Percentiles rank a stretch among this genome's conserved stretches.
Conservation (phyloP, 2,329 filamentous ascomycete species). For the Colletotrichum sp. region DNA sequence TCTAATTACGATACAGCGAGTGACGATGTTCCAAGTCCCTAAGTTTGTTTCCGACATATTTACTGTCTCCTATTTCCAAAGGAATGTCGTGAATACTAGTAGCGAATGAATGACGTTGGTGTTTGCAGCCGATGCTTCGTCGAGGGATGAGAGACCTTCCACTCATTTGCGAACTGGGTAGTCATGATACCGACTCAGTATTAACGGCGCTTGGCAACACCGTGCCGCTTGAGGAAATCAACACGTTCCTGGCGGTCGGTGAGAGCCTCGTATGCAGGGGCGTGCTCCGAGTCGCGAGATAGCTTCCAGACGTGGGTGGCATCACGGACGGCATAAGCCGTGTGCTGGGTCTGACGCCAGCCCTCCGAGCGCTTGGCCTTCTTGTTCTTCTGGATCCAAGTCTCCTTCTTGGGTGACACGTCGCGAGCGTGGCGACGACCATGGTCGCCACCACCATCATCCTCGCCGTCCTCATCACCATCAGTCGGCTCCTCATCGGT, state of each 20-base stretch:
- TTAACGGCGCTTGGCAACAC: not conserved
- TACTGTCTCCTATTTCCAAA: not conserved
- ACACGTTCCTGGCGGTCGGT: not conserved
- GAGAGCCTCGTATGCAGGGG: not conserved
- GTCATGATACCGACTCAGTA: not conserved
- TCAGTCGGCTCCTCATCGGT: not conserved
- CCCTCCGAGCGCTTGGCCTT: not conserved
- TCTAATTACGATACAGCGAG: not conserved
- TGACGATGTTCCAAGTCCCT: not conserved
- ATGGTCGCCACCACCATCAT: not conserved
- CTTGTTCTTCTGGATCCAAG: not conserved
- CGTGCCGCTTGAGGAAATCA: not conserved
- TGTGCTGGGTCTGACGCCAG: not conserved
- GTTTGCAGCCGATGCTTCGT: not conserved
- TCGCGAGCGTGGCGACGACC: not conserved
- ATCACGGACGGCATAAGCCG: not conserved
- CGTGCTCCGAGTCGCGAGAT: not conserved
- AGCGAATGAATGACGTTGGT: not conserved
- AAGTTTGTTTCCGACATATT: rapidly evolving
- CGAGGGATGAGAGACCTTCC: rapidly evolving
- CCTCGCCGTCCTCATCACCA: not conserved
- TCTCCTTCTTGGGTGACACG: not conserved
- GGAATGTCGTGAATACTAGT: not conserved
- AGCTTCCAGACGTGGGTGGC: not conserved
- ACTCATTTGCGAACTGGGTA: not conserved